Conservation (phyloP, 2,329 filamentous ascomycete genomes). For the Hymenoscyphus fraxineus region DNA sequence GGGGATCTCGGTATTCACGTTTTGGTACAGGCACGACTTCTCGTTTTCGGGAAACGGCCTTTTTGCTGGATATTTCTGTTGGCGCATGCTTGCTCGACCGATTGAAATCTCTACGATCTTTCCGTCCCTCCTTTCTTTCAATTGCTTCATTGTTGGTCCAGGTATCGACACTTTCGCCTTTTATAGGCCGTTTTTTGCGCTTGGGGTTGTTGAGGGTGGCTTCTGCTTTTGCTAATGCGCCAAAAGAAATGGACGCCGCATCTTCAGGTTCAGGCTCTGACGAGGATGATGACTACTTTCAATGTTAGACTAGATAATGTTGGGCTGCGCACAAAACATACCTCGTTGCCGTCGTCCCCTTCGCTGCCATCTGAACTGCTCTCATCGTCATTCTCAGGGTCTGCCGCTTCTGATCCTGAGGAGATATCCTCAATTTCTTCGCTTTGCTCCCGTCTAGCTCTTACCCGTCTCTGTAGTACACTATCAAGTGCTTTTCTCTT, state of each 20-base stretch:
- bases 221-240: constrained; percentile 84
- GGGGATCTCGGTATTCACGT: constrained; percentile 68
- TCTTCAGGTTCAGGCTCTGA: constrained; percentile 25
- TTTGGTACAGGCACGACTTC: constrained; percentile 64
- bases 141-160: constrained; percentile 39
- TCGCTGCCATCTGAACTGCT: constrained; percentile 36
- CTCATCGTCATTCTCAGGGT: constrained; percentile 26
- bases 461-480: constrained; percentile 31
- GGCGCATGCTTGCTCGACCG: constrained; percentile 85
- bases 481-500: constrained; percentile 31
- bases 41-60: constrained; percentile 76
- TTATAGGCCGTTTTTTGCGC: constrained; percentile 31
- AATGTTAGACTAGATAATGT: not conserved
- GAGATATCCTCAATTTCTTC: constrained; percentile 36
- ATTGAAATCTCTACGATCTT: constrained; percentile 40
- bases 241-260: constrained; percentile 71
- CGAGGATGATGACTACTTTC: constrained; percentile 1
- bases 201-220: constrained; percentile 50
- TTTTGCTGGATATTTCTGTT: constrained; percentile 75
- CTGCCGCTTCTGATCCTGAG: constrained; percentile 6
- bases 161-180: constrained; percentile 37
- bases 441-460: constrained; percentile 30
- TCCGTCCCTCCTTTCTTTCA: constrained; percentile 40
- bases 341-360: constrained; percentile 26
- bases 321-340: constrained; percentile 7